phyloP scores from a whole-genome alignment of 441 rosid genomes.

The Eruca vesicaria region DNA sequence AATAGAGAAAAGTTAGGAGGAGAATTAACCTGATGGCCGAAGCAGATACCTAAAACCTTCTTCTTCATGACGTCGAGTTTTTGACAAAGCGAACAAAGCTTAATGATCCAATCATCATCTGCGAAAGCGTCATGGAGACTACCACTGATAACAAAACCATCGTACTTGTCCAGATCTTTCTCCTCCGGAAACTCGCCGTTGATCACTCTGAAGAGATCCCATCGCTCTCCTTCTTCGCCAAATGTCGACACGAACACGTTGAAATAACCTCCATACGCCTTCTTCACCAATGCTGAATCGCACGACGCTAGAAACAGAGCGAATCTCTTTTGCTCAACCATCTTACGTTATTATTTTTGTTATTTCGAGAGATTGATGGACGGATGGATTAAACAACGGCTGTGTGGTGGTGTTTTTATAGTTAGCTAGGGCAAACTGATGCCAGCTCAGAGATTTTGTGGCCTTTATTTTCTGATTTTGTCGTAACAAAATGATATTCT shows the following conservation, averaged over 20 bases:
- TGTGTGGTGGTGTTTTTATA: not conserved
- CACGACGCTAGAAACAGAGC: constrained; percentile 59
- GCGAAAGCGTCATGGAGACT: constrained; percentile 77
- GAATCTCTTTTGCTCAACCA: constrained; percentile 45
- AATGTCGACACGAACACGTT: constrained; percentile 62
- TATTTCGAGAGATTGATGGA: not conserved
- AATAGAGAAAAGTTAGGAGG: not conserved
- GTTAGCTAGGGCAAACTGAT: not conserved
- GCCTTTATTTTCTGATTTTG: not conserved
- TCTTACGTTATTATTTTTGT: not conserved
- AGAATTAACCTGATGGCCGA: constrained; percentile 69
- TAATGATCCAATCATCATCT: constrained; percentile 64
- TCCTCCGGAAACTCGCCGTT: constrained; percentile 76
- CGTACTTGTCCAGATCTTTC: constrained; percentile 54
- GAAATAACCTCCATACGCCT: constrained; percentile 72
- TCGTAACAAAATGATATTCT: not conserved
- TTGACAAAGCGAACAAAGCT: constrained; percentile 56
- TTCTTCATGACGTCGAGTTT: constrained; percentile 65
- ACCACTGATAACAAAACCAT: constrained; percentile 72
- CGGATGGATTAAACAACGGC: not conserved
- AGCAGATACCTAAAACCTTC: constrained; percentile 43
- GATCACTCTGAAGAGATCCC: constrained; percentile 70
- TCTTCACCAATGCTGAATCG: constrained; percentile 65
- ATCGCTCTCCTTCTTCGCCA: constrained; percentile 63
- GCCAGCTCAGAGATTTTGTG: not conserved